Conservation (phyloP, 2,329 filamentous ascomycete species). For the Cyphellophora europaea region DNA sequence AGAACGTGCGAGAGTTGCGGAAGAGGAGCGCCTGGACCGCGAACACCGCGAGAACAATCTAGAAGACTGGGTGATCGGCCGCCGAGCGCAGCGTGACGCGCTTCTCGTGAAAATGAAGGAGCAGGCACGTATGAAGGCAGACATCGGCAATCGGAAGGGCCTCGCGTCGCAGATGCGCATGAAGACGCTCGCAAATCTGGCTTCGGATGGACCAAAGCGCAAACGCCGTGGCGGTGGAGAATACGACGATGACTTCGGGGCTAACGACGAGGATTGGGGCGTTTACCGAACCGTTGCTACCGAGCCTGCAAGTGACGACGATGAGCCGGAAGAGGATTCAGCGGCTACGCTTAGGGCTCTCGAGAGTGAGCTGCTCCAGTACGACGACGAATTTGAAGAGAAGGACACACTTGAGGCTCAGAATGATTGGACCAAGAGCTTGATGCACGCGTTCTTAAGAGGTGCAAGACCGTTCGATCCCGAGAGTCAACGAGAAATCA, state of each 20-base stretch:
- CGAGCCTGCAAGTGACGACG: slow-evolving; percentile 67
- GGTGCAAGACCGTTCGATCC: slow-evolving; percentile 80
- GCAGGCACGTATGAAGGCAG: slow-evolving; percentile 82
- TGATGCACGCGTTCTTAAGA: slow-evolving; percentile 82
- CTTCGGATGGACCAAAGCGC: slow-evolving; percentile 75
- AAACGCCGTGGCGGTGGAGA: slow-evolving; percentile 72
- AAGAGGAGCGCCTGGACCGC: slow-evolving; percentile 74
- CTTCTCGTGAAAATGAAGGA: slow-evolving; percentile 83
- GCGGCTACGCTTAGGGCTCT: slow-evolving; percentile 62
- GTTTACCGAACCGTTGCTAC: slow-evolving; percentile 90
- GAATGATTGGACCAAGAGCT: slow-evolving; percentile 86
- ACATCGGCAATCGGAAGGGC: slow-evolving; percentile 92
- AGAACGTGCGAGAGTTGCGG: slow-evolving; percentile 73
- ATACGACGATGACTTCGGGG: slow-evolving; percentile 93
- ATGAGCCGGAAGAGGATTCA: slow-evolving; percentile 87
- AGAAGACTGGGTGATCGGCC: slow-evolving; percentile 77
- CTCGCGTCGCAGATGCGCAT: slow-evolving; percentile 94
- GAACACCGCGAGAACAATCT: slow-evolving; percentile 77
- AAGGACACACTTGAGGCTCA: slow-evolving; percentile 87
- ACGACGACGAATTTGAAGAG: slow-evolving; percentile 84
- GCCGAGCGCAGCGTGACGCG: slow-evolving; percentile 60
- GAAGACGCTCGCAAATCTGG: slow-evolving; percentile 95
- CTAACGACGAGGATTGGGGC: slow-evolving; percentile 96
- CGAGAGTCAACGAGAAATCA: slow-evolving; percentile 67
- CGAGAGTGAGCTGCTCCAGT: slow-evolving; percentile 74